A percentile compares a stretch with the other conserved stretches of the same genome.
These are phyloP conservation scores for Fusarium sp. DNA, from an alignment of 2,329 filamentous ascomycete genomes.

Conservation along the genomic window DNA sequence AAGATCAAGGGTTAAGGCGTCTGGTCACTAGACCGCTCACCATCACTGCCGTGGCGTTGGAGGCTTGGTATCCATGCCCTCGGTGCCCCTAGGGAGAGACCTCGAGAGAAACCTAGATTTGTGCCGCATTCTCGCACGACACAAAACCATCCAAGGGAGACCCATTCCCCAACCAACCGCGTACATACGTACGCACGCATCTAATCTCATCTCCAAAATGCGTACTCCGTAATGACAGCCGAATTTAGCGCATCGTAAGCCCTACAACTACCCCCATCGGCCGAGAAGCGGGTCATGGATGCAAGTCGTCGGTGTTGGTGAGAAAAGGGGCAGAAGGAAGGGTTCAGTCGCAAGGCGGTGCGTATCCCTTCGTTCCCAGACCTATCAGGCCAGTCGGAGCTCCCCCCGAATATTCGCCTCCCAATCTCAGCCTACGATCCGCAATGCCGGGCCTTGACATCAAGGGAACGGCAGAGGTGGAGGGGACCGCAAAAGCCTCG, in stretches of 20 bases:
- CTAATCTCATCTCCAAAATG: neutral
- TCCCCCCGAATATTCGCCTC: neutral
- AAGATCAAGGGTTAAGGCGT: neutral
- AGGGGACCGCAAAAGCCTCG: neutral
- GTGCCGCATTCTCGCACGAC: slow-evolving; percentile 20
- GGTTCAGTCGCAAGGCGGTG: neutral
- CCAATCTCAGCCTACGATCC: neutral
- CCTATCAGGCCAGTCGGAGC: neutral
- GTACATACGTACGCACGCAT: neutral
- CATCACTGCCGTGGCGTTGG: slow-evolving; percentile 16
- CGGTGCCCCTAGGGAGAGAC: slow-evolving; percentile 25
- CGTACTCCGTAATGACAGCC: slow-evolving; percentile 3
- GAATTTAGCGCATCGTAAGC: slow-evolving; percentile 1
- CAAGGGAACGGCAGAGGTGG: neutral
- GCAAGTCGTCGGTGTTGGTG: neutral
- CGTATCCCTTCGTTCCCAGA: neutral
- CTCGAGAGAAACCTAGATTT: slow-evolving; percentile 13
- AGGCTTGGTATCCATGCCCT: slow-evolving; percentile 21
- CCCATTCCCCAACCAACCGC: neutral
- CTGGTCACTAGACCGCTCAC: neutral
- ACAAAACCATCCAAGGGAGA: slow-evolving; percentile 21
- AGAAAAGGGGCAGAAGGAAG: neutral
- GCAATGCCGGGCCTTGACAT: neutral
- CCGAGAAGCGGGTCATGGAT: slow-evolving; percentile 2
- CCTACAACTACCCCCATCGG: neutral